phyloP scores from a whole-genome alignment of 768 basidiomycete genomes.

The Lentinula lateritia region DNA sequence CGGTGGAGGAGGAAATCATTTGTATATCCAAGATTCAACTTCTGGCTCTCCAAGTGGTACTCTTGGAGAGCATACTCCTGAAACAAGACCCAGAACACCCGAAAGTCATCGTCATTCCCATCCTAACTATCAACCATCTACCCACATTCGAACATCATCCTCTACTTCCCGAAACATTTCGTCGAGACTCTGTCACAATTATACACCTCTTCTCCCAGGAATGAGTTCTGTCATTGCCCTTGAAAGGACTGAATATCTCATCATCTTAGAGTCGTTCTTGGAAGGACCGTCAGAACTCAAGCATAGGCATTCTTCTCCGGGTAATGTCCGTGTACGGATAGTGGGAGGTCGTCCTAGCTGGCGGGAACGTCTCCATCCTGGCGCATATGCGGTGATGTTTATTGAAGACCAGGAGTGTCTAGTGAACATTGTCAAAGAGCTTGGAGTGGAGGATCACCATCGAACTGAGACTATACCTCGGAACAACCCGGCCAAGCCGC shows the following conservation, averaged over 20 bases:
- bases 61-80: not conserved
- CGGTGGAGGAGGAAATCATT: not conserved
- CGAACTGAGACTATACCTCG: not conserved
- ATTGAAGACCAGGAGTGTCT: not conserved
- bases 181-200: not conserved
- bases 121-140: no score
- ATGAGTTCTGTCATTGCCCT: not conserved
- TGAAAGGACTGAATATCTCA: not conserved
- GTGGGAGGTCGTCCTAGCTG: not conserved
- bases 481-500: no score
- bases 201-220: not conserved
- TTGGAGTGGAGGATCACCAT: not conserved
- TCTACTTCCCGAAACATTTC: not conserved
- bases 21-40: not conserved
- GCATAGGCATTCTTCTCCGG: not conserved
- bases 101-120: no score
- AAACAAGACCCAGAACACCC: no score
- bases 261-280: not conserved
- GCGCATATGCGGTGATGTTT: not conserved
- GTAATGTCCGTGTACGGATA: not conserved
- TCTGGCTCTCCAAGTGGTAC: not conserved
- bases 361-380: not conserved
- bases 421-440: not conserved
- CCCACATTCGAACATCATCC: no score
- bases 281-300: not conserved